Conservation (phyloP, 768 basidiomycete genomes). For the Imleria badia region DNA sequence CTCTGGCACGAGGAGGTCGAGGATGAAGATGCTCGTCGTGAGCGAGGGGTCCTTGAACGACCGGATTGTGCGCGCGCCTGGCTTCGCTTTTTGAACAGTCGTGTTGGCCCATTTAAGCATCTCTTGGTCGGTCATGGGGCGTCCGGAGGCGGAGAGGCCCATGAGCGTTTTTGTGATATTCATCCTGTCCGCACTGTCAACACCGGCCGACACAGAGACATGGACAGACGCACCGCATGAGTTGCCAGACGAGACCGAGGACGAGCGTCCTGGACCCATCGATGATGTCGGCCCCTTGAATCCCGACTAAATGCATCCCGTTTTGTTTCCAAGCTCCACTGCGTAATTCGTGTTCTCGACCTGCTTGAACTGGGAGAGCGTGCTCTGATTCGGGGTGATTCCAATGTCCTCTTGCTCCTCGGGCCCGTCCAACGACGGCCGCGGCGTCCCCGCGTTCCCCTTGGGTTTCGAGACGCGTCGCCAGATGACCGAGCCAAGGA, state of each 20-base stretch:
- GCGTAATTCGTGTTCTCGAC: conserved; percentile 98
- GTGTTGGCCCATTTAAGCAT: conserved; percentile 99
- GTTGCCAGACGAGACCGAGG: too few species aligned
- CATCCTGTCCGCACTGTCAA: too few species aligned
- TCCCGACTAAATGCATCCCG: conserved; percentile 94
- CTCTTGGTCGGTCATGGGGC: conserved; percentile 90
- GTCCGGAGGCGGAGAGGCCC: conserved; percentile 65
- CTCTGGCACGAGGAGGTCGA: conserved; percentile 96
- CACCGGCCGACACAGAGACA: too few species aligned
- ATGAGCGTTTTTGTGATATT: conserved; percentile 85
- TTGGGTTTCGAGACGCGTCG: too few species aligned
- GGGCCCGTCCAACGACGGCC: conserved; percentile 37
- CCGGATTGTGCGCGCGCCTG: conserved; percentile 61
- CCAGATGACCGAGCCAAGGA: conserved; percentile 93
- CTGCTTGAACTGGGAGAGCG: too few species aligned
- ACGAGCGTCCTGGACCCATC: too few species aligned
- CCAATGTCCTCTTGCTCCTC: conserved; percentile 81
- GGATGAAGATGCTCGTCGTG: too few species aligned
- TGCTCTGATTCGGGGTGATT: conserved; percentile 80
- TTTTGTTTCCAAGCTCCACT: conserved; percentile 93
- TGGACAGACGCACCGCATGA: too few species aligned
- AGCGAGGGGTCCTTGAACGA: conserved; percentile 99
- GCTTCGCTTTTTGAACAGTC: conserved; percentile 75
- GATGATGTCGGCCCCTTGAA: conserved; percentile 96
- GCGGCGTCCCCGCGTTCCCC: conserved; percentile 42